A percentile compares a stretch with the other conserved stretches of the same genome.
These are phyloP conservation scores for Venturia oleaginea DNA, from an alignment of 2,329 filamentous ascomycete species.

Conservation along the genomic window DNA sequence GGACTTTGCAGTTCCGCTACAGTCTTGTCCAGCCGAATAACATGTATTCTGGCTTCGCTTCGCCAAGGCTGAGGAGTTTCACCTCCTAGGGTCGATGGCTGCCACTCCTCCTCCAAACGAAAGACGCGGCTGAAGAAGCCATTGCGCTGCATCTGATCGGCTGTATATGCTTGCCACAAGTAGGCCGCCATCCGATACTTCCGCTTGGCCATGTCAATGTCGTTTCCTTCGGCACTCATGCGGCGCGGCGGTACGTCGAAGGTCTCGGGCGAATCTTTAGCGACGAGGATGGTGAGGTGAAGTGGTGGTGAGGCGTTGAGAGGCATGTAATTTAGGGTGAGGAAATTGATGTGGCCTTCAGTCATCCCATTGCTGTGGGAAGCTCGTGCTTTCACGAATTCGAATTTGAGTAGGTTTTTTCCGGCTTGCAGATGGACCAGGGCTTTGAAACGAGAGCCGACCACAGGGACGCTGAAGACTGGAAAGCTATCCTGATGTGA, in stretches of 20 bases:
- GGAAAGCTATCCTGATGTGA: conserved; percentile 83
- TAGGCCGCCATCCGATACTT: conserved; percentile 96
- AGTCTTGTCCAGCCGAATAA: conserved; percentile 76
- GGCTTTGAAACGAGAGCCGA: conserved; percentile 82
- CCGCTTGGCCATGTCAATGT: conserved; percentile 66
- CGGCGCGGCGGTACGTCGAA: conserved; percentile 76
- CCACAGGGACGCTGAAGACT: conserved; percentile 75
- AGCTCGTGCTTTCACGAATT: conserved; percentile 77
- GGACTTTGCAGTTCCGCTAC: conserved; percentile 74
- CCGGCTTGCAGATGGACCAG: conserved; percentile 85
- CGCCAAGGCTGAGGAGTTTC: conserved; percentile 71
- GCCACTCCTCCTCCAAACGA: conserved; percentile 93
- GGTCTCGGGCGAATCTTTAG: conserved; percentile 75
- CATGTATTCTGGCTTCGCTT: conserved; percentile 82
- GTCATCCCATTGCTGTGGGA: conserved; percentile 46
- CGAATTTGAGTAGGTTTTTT: conserved; percentile 77
- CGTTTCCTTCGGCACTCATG: conserved; percentile 70
- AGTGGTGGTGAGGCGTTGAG: conserved; percentile 70
- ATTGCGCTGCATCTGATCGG: conserved; percentile 90
- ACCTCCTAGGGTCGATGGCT: conserved; percentile 56
- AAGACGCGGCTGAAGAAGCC: conserved; percentile 79
- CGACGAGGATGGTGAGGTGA: conserved; percentile 80
- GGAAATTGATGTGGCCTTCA: conserved; percentile 10
- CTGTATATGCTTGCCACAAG: conserved; percentile 93
- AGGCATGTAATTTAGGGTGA: conserved; percentile 69